phyloP scores from a whole-genome alignment of 2,329 filamentous ascomycete species.

The Cladobotryum mycophilum region DNA sequence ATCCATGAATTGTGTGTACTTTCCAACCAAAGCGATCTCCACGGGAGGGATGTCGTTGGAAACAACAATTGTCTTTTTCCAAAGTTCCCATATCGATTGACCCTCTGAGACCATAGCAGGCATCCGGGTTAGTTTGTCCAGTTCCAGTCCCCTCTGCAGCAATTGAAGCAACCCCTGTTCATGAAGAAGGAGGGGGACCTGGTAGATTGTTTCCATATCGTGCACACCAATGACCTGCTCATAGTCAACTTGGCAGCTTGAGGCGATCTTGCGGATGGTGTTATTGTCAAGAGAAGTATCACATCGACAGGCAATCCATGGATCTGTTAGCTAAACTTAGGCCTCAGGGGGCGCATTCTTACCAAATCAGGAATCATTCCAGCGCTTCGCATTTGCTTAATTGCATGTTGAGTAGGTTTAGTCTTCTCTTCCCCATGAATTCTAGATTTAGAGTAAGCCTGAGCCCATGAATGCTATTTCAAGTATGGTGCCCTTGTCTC shows the following conservation, averaged over 20 bases:
- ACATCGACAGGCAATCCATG: conserved; percentile 85
- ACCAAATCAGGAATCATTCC: conserved; percentile 68
- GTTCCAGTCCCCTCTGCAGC: conserved; percentile 58
- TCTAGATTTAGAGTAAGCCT: conserved; percentile 15
- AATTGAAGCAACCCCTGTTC: conserved; percentile 67
- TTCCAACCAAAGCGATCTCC: conserved; percentile 82
- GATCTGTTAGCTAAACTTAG: conserved; percentile 4
- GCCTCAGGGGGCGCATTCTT: conserved; percentile 18
- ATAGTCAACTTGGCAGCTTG: conserved; percentile 78
- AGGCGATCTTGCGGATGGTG: conserved; percentile 82
- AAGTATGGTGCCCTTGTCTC: no score
- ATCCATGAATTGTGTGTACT: conserved; percentile 81
- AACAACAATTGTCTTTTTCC: conserved; percentile 64
- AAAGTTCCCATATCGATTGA: conserved; percentile 65
- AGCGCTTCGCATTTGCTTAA: conserved; percentile 75
- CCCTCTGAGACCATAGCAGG: conserved; percentile 56
- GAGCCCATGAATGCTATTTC: background rate
- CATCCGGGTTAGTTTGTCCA: conserved; percentile 52
- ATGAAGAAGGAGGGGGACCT: conserved; percentile 86
- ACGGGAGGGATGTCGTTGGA: conserved; percentile 63
- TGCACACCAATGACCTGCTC: conserved; percentile 86
- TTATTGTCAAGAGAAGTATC: conserved; percentile 64
- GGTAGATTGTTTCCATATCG: conserved; percentile 86
- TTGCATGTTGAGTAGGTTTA: conserved; percentile 90
- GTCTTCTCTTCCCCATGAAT: conserved; percentile 74